Percentiles rank a stretch among this genome's conserved stretches.
phyloP scores from a whole-genome alignment of 1,284 basidiomycete genomes.

The Ustilago sp. region DNA sequence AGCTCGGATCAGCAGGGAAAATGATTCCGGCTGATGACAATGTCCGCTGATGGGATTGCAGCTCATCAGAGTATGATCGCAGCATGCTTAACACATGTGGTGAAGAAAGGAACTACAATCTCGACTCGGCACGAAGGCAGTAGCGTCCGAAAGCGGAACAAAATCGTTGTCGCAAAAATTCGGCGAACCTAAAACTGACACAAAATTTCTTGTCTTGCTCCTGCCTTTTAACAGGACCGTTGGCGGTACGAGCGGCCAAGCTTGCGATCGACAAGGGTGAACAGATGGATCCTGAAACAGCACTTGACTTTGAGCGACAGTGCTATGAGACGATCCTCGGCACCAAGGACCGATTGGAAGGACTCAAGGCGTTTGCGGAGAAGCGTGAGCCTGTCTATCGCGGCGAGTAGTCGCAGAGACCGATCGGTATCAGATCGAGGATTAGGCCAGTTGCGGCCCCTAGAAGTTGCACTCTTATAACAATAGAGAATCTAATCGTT shows the following conservation, averaged over 20 bases:
- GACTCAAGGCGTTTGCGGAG: constrained; percentile 87
- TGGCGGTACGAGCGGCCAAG: constrained; percentile 89
- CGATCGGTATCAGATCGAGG: not conserved
- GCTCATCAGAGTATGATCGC: constrained; percentile 2
- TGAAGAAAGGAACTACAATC: not conserved
- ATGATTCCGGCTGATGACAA: not conserved
- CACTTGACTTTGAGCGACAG: constrained; percentile 87
- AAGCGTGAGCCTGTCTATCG: constrained; percentile 85
- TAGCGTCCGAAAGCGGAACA: constrained; percentile 16
- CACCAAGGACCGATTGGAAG: constrained; percentile 84
- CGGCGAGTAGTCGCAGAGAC: constrained; percentile 75
- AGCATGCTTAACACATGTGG: not conserved
- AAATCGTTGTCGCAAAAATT: not conserved
- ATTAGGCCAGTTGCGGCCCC: constrained; percentile 35
- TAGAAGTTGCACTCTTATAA: not conserved
- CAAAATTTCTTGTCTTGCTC: not conserved
- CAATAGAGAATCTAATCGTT: not conserved
- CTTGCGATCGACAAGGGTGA: constrained; percentile 84
- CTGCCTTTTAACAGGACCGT: constrained; percentile 75
- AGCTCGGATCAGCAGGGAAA: constrained; percentile 6
- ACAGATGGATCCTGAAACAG: constrained; percentile 76
- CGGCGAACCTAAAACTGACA: constrained; percentile 18
- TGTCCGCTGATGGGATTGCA: not conserved
- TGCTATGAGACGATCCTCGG: constrained; percentile 86
- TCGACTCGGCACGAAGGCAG: constrained; percentile 10